Evolutionary conservation across 78 protist species (phyloP).

Genomic region (Guillardia theta): DNA sequence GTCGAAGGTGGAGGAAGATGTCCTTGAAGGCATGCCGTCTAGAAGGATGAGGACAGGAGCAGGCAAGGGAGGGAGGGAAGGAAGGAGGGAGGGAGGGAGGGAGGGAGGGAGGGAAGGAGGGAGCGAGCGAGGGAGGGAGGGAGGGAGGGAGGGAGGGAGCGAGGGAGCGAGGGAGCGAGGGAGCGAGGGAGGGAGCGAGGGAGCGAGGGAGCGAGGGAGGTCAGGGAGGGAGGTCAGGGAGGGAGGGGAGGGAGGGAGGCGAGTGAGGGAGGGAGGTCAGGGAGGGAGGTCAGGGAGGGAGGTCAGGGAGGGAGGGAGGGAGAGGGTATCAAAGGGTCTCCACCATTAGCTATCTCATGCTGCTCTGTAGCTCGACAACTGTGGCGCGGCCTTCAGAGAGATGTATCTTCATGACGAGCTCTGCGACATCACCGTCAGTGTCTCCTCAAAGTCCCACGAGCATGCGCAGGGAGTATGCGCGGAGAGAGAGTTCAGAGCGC

Average conservation of each 20-base stretch:
- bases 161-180: background rate
- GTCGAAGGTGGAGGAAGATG: too few relatives aligned
- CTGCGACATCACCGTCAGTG: too few relatives aligned
- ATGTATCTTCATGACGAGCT: too few relatives aligned
- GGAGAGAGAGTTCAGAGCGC: too few relatives aligned
- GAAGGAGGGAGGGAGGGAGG: slow-evolving; percentile 4
- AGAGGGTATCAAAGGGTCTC: too few relatives aligned
- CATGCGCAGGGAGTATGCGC: too few relatives aligned
- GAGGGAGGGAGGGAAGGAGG: background rate
- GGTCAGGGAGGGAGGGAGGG: too few relatives aligned
- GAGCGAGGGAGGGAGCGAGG: background rate
- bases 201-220: background rate
- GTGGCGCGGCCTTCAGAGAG: too few relatives aligned
- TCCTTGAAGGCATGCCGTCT: background rate
- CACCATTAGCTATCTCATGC: too few relatives aligned
- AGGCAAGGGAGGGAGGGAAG: background rate
- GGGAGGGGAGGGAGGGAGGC: background rate
- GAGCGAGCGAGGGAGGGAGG: background rate
- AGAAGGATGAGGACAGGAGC: background rate
- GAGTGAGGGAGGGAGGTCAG: background rate
- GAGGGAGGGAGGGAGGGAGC: background rate
- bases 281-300: background rate
- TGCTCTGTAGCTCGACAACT: too few relatives aligned
- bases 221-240: background rate
- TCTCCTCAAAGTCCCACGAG: too few relatives aligned